Percentiles rank a stretch among this genome's conserved stretches.
Evolutionary conservation across 257 asterid species (phyloP).

Genomic region (Fraxinus pennsylvanica): DNA sequence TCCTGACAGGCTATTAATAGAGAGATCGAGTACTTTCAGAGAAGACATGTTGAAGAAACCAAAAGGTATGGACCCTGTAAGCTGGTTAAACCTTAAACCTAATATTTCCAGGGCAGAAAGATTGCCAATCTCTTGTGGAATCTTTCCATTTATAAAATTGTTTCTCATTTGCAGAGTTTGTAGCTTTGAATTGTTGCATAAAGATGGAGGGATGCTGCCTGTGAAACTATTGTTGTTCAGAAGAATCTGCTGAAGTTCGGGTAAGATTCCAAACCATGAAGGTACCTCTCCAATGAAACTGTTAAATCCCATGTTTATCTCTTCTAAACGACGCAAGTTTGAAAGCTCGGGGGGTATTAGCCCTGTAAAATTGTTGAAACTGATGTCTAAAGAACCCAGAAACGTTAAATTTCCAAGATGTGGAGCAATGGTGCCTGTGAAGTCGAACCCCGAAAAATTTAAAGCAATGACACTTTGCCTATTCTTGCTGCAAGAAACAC

Average conservation of each 20-base stretch:
- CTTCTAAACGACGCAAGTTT: constrained; percentile 27
- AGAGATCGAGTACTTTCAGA: constrained; percentile 19
- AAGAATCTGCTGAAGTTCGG: constrained; percentile 29
- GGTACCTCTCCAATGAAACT: constrained; percentile 40
- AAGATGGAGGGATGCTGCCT: constrained; percentile 43
- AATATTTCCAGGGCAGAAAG: constrained; percentile 22
- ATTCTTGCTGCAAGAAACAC: constrained; percentile 36
- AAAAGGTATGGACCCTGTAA: constrained; percentile 30
- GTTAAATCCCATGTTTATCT: constrained; percentile 40
- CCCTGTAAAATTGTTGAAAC: constrained; percentile 39
- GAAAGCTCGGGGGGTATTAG: constrained; percentile 42
- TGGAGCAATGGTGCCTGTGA: constrained; percentile 25
- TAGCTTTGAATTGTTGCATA: constrained; percentile 42
- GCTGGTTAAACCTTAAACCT: constrained; percentile 17
- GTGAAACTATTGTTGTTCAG: constrained; percentile 41
- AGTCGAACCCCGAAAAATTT: constrained; percentile 23
- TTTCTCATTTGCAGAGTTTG: constrained; percentile 28
- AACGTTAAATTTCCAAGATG: constrained; percentile 29
- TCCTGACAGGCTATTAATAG: constrained; percentile 28
- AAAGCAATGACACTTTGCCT: constrained; percentile 32
- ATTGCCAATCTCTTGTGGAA: constrained; percentile 32
- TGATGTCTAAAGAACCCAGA: constrained; percentile 22
- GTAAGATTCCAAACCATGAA: constrained; percentile 40
- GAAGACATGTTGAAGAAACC: constrained; percentile 30
- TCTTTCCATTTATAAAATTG: constrained; percentile 40